Conservation (phyloP, 1,284 basidiomycete species). For the Malassezia globosa region DNA sequence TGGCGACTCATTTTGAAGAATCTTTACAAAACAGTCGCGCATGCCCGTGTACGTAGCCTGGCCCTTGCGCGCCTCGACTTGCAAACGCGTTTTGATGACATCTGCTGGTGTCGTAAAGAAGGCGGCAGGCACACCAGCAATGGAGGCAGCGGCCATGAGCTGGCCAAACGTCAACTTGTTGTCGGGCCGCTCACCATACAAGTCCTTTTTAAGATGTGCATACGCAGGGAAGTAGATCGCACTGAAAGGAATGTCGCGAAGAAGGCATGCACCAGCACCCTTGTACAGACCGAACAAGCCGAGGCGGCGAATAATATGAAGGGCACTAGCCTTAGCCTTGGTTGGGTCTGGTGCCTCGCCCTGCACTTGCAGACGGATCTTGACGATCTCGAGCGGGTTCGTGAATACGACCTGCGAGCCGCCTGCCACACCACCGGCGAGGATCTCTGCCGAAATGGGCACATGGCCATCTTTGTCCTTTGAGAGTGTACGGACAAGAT, state of each 20-base stretch:
- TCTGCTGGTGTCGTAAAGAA: conserved; percentile 55
- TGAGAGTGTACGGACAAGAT: conserved; percentile 68
- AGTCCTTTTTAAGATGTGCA: conserved; percentile 64
- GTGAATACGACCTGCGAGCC: conserved; percentile 96
- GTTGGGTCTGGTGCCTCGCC: conserved; percentile 80
- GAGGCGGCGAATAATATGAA: conserved; percentile 82
- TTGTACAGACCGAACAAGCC: conserved; percentile 86
- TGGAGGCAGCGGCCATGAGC: conserved; percentile 69
- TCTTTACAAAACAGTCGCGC: conserved; percentile 76
- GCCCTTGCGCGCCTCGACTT: conserved; percentile 86
- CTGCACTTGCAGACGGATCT: conserved; percentile 92
- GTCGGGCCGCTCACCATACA: conserved; percentile 87
- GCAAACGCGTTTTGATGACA: conserved; percentile 96
- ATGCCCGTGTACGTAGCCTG: conserved; percentile 87
- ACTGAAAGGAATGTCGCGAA: conserved; percentile 83
- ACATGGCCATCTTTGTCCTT: conserved; percentile 91
- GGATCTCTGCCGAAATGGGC: conserved; percentile 68
- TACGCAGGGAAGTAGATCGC: conserved; percentile 52
- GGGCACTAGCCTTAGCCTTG: conserved; percentile 67
- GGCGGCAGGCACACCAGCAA: conserved; percentile 78
- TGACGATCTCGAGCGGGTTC: conserved; percentile 75
- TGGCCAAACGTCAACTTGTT: conserved; percentile 85
- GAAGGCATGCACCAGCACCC: conserved; percentile 69
- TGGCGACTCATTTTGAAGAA: conserved; percentile 70
- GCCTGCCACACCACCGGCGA: conserved; percentile 85